Evolutionary conservation across 768 basidiomycete species (phyloP).

Genomic region (Mycena maculata): DNA sequence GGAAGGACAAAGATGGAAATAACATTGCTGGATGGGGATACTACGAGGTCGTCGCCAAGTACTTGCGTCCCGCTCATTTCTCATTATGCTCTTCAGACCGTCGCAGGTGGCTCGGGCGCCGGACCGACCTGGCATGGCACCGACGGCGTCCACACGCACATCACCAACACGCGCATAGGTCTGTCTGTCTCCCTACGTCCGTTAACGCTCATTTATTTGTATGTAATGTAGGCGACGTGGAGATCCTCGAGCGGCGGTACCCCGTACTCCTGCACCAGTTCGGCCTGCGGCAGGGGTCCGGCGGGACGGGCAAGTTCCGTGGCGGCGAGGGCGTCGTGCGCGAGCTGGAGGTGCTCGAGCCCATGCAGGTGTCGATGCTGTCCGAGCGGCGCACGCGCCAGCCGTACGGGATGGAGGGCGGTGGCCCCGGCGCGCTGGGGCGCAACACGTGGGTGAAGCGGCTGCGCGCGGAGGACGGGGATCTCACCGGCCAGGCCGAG

Average conservation of each 20-base stretch:
- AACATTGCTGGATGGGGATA: slow-evolving; percentile 90
- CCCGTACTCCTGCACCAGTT: slow-evolving; percentile 91
- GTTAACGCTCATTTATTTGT: background rate
- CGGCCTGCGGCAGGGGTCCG: slow-evolving; percentile 76
- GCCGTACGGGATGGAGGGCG: slow-evolving; percentile 90
- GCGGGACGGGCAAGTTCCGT: slow-evolving; percentile 74
- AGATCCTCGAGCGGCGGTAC: slow-evolving; percentile 93
- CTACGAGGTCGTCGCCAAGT: no score
- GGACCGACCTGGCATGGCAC: slow-evolving; percentile 92
- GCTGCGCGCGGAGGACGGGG: slow-evolving; percentile 73
- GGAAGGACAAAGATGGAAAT: slow-evolving; percentile 85
- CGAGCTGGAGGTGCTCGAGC: slow-evolving; percentile 84
- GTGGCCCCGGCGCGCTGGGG: slow-evolving; percentile 75
- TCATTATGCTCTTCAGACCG: slow-evolving; percentile 66
- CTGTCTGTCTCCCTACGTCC: background rate
- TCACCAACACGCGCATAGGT: slow-evolving; percentile 90
- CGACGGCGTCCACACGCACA: slow-evolving; percentile 93
- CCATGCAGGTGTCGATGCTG: slow-evolving; percentile 88
- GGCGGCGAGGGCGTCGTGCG: slow-evolving; percentile 90
- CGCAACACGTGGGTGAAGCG: slow-evolving; percentile 91
- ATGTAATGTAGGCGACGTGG: slow-evolving; percentile 70
- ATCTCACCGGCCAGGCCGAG: slow-evolving; percentile 58
- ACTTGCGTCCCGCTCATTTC: slow-evolving; percentile 13
- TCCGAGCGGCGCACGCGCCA: slow-evolving; percentile 89
- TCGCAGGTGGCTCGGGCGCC: slow-evolving; percentile 93